Evolutionary conservation across 1,139 yeast species (phyloP), one percentile per base, ranked within the genome.

Genomic region (Blastobotrys serpentis): DNA sequence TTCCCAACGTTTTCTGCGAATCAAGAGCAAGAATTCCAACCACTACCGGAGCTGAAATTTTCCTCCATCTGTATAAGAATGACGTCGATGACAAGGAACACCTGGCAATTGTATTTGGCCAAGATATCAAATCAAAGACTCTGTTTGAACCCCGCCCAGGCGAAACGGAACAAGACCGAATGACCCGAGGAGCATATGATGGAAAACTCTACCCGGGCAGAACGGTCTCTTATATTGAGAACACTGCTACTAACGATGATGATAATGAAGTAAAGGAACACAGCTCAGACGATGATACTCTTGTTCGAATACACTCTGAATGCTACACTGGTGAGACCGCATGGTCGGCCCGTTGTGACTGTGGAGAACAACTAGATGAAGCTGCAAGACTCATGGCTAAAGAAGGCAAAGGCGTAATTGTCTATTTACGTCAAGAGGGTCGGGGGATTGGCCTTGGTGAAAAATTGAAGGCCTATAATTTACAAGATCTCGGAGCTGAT

Each of bases 251-350:
- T 1, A 33, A 40, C n/a, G 64, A 81, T 5, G 60, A 73, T 29
- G 75, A 75, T 18, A 55, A 64, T 11, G 54, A 48, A 4, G 26
- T 6, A 6, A 23, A 23, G 10, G 10, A 23, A 23, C 26, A 23
- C 10, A 23, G 10, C 26, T 23, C 26, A 62, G 55, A 58, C 39
- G 46, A 46, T 47, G 68, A 64, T 49, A 73, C 86, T 55, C 62
- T 88, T 66, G 81, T 84, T 56, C 77, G 98, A 54, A 89, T 94
- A 56, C 99, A 94, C 65, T 86, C 96, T 4, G 99, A 94, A 65
- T 94, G 98, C 67, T 94, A 92, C 70, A 94, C 99, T 0, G 98
- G 98, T 5, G 99, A 94, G 66, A 92, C 97, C 1, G 98, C 98
- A 10, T 94, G 98, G 97, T 82, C 94, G 51, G 98, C 98, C 2